Evolutionary conservation across 179 eudicot genomes (phyloP), one percentile per base, ranked within the genome.

Genomic region (Corrigiola litoralis): DNA sequence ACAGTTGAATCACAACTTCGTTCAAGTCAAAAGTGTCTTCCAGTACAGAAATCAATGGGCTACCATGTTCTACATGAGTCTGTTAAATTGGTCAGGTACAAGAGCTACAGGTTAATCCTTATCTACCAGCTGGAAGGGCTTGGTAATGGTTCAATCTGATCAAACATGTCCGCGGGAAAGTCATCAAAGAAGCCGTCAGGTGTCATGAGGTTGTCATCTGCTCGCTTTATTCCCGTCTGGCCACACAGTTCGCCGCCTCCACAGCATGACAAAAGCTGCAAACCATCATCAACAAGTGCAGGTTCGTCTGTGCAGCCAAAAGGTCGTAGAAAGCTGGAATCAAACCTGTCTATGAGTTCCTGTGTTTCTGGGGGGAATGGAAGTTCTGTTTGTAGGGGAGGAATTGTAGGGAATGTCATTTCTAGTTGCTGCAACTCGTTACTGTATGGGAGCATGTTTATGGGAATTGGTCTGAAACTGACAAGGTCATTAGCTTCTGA

Each of bases 131-230:
- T 45, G 24, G 86, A 81, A 17, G 92, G 95, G 78, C 86, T 89
- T 0, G 86, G 89, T 32, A 89, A 72, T 6, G 81, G 76, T 21
- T 85, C 89, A 20, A 87, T 77, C 53, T 80, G 81, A 71, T 90
- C 96, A 48, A 92, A 92, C 65, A 92, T 72, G 60, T 87, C 95
- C 14, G 82, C 44, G 0, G 98, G 95, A 58, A 92, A 81, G 67
- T 87, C 98, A 72, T 86, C 90, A 14, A 87, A 85, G 71, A 85
- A 80, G 57, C 79, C 64, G 59, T 87, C 89, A 6, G 80, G 79
- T 0, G 75, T 72, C 28, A 64, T 46, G 14, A 80, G 72, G n/a
- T 63, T 52, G 45, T 77, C 40, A 33, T 57, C 13, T 37, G 49
- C 40, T 45, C 41, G 57, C 59, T 72, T 53, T 33, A 48, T 60